A percentile compares a stretch with the other conserved stretches of the same genome.
These are phyloP conservation scores for Picea glauca DNA, from an alignment of 75 land plant species.

Conservation along the genomic window DNA sequence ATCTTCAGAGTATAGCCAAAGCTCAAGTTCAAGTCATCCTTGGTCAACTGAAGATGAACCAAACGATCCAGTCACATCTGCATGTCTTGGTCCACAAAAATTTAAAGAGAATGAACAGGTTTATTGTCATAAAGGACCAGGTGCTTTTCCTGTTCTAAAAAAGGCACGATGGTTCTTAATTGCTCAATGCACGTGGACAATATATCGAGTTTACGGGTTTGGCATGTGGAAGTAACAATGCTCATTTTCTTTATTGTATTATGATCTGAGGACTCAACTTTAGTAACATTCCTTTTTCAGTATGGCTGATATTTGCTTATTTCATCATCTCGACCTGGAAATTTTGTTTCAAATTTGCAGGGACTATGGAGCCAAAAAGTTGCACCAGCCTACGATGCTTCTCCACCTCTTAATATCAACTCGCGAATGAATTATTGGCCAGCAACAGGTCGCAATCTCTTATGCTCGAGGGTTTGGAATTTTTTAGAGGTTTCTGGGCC, in stretches of 20 bases:
- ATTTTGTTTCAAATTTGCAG: slow-evolving; percentile 76
- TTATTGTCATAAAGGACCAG: background rate
- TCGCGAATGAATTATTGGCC: no score
- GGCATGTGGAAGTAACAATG: no score
- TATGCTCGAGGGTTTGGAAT: no score
- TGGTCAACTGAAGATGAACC: slow-evolving; percentile 29
- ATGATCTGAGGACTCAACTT: background rate
- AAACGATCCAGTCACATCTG: background rate
- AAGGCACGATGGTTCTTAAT: slow-evolving; percentile 12
- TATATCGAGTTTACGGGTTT: no score
- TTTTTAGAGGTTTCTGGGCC: no score
- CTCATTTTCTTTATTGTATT: no score
- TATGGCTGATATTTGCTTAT: slow-evolving; percentile 91
- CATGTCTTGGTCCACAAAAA: background rate
- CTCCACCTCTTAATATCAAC: no score
- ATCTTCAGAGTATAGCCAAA: slow-evolving; percentile 45
- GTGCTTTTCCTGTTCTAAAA: slow-evolving; percentile 11
- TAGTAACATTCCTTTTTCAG: slow-evolving; percentile 77
- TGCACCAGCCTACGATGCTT: slow-evolving; percentile 73
- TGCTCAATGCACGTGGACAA: no score
- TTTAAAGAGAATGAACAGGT: background rate
- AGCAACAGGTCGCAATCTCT: no score
- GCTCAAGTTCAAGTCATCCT: slow-evolving; percentile 37
- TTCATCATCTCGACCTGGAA: slow-evolving; percentile 83
- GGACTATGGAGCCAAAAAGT: slow-evolving; percentile 89